Percentiles rank a stretch among this genome's conserved stretches.
These are phyloP conservation scores for Hemileccinum rubropunctum DNA, from an alignment of 768 basidiomycete genomes.

Conservation along the genomic window DNA sequence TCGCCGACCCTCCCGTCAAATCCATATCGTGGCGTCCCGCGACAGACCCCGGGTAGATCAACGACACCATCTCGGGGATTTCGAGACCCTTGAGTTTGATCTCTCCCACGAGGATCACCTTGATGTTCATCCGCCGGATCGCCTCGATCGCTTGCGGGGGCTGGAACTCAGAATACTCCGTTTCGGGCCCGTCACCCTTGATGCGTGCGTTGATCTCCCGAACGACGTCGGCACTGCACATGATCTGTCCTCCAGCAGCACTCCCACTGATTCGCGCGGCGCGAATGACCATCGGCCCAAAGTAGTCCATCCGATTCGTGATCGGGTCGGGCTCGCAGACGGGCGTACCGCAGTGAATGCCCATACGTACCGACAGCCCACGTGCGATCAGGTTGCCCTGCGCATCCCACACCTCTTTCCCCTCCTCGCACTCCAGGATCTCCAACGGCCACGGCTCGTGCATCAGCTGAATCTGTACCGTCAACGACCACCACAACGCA, in stretches of 20 bases:
- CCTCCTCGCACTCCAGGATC: conserved; percentile 90
- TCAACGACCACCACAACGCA: conserved; percentile 88
- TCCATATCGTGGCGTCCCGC: conserved; percentile 66
- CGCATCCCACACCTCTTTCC: conserved; percentile 69
- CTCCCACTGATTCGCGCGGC: conserved; percentile 78
- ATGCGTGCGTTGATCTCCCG: conserved; percentile 71
- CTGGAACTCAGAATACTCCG: conserved; percentile 58
- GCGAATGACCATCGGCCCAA: conserved; percentile 95
- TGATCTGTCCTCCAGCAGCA: conserved; percentile 92
- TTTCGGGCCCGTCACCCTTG: conserved; percentile 51
- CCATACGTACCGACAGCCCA: conserved; percentile 95
- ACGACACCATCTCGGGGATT: conserved; percentile 81
- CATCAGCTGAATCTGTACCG: conserved; percentile 80
- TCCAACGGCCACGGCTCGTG: conserved; percentile 89
- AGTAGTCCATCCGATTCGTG: conserved; percentile 96
- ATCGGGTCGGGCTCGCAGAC: conserved; percentile 89
- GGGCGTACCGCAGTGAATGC: conserved; percentile 89
- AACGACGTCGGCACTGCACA: conserved; percentile 85
- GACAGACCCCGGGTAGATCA: conserved; percentile 76
- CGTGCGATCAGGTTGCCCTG: conserved; percentile 71
- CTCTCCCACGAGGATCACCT: conserved; percentile 79
- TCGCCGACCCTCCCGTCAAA: conserved; percentile 24
- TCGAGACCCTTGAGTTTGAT: conserved; percentile 93
- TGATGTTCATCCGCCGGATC: conserved; percentile 67
- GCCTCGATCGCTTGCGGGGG: conserved; percentile 66